Percentiles rank a stretch among this genome's conserved stretches.
These are phyloP conservation scores for Aspergillus awamori DNA, from an alignment of 2,329 filamentous ascomycete genomes.

Conservation along the genomic window DNA sequence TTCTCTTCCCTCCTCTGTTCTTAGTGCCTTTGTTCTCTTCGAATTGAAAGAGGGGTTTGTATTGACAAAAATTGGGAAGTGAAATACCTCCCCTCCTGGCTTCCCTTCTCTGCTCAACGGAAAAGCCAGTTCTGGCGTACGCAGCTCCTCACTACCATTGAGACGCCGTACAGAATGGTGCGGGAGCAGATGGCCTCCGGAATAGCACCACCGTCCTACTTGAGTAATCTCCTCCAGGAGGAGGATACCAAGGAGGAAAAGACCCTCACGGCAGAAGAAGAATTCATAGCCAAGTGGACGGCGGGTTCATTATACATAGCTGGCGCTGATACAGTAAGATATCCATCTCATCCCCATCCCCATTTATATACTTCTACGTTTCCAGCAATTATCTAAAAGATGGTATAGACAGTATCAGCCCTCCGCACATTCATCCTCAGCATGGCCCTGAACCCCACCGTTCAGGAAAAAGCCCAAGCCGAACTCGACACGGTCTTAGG, in stretches of 20 bases:
- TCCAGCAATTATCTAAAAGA: too few relatives aligned
- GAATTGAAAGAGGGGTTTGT: too few relatives aligned
- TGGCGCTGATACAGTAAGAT: slow-evolving; percentile 34
- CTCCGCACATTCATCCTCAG: slow-evolving; percentile 53
- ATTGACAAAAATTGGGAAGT: slow-evolving; percentile 13
- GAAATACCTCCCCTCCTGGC: slow-evolving; percentile 46
- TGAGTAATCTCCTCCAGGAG: slow-evolving; percentile 40
- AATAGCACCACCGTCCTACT: slow-evolving; percentile 39
- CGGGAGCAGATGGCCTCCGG: slow-evolving; percentile 43
- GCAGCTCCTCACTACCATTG: slow-evolving; percentile 33
- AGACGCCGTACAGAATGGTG: slow-evolving; percentile 50
- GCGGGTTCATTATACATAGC: slow-evolving; percentile 46
- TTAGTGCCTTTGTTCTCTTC: neutral
- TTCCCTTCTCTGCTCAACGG: slow-evolving; percentile 52
- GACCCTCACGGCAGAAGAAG: slow-evolving; percentile 32
- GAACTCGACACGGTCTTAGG: slow-evolving; percentile 47
- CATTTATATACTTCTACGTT: too few relatives aligned
- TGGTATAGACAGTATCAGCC: slow-evolving; percentile 45
- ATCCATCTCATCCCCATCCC: neutral
- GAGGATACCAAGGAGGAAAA: slow-evolving; percentile 28
- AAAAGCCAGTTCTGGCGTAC: slow-evolving; percentile 42
- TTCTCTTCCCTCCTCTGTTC: neutral
- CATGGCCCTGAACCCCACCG: slow-evolving; percentile 55
- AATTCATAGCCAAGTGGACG: slow-evolving; percentile 29
- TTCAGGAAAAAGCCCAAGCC: slow-evolving; percentile 54